Conservation (phyloP, 129 eudicot species). For the Apium graveolens region DNA sequence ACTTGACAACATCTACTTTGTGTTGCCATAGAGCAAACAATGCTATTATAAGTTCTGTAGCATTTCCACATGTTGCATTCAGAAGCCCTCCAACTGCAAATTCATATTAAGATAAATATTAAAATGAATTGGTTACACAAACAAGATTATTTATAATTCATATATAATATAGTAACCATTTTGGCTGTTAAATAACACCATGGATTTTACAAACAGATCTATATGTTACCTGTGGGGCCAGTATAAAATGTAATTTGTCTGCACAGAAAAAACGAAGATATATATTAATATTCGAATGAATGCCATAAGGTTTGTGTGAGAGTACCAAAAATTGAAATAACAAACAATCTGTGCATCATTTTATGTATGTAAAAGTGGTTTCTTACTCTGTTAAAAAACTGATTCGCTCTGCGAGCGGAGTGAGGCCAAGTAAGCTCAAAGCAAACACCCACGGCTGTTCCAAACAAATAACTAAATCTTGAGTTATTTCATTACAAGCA, state of each 20-base stretch:
- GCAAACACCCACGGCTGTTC: constrained; percentile 83
- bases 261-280: constrained; percentile 11
- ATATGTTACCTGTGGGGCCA: constrained; percentile 69
- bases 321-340: not conserved
- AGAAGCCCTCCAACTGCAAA: constrained; percentile 56
- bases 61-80: constrained; percentile 69
- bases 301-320: too few species aligned
- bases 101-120: not conserved
- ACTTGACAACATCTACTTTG: constrained; percentile 44
- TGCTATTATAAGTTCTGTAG: constrained; percentile 51
- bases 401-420: constrained; percentile 82
- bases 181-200: not conserved
- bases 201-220: not conserved
- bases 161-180: too few species aligned
- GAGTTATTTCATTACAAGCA: not conserved
- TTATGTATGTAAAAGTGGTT: not conserved
- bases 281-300: too few species aligned
- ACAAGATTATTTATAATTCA: not conserved
- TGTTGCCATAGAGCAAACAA: constrained; percentile 32
- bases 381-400: constrained; percentile 89
- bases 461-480: not conserved
- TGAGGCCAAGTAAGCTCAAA: constrained; percentile 76
- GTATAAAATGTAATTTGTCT: constrained; percentile 85
- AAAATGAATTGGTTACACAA: not conserved
- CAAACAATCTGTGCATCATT: not conserved